These are phyloP conservation scores for Drechslerella dactyloides DNA, from an alignment of 2,329 filamentous ascomycete species.

Conservation along the genomic window DNA sequence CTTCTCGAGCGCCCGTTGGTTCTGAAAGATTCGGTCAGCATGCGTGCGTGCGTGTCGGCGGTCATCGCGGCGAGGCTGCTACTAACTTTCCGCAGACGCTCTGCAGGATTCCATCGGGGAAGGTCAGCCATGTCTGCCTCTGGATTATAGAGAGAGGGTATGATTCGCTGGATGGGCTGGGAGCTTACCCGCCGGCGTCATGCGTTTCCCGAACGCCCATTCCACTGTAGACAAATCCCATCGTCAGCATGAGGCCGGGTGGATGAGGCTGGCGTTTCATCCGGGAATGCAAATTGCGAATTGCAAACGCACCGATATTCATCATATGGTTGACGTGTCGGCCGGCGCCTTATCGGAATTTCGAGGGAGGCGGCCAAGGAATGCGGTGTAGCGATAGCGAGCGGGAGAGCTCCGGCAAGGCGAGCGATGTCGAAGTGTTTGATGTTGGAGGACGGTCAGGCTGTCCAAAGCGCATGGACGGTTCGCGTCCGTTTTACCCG, in stretches of 20 bases:
- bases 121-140: too few species aligned
- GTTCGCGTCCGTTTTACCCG: not conserved
- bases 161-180: not conserved
- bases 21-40: conserved; percentile 59
- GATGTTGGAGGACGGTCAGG: too few species aligned
- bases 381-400: conserved; percentile 10
- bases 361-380: conserved; percentile 1
- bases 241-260: not conserved
- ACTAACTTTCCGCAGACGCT: conserved; percentile 61
- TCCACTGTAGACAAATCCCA: conserved; percentile 64
- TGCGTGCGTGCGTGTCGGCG: not conserved
- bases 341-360: conserved; percentile 1
- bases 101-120: too few species aligned
- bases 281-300: not conserved
- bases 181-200: conserved; percentile 70
- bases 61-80: not conserved
- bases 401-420: conserved; percentile 4
- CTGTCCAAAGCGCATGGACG: not conserved
- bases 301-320: conserved; percentile 43
- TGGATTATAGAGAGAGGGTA: not conserved
- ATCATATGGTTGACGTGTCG: conserved; percentile 21
- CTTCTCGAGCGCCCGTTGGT: conserved; percentile 95
- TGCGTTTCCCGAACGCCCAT: conserved; percentile 99
- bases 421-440: not conserved
- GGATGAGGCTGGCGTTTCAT: not conserved